phyloP scores from a whole-genome alignment of 441 rosid species.

The Euphorbia corollata region DNA sequence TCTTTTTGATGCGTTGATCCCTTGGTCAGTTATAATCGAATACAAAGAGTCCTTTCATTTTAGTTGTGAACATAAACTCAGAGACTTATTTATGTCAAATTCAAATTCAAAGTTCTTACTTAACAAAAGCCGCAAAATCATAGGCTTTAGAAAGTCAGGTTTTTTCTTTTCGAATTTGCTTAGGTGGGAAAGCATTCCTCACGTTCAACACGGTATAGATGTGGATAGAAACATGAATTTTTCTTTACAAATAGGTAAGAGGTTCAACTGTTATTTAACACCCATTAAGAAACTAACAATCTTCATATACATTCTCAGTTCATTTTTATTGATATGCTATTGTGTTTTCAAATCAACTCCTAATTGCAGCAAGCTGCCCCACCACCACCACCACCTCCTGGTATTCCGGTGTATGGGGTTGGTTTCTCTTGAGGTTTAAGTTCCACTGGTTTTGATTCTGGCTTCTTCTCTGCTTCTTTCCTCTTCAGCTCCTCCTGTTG shows the following conservation, averaged over 20 bases:
- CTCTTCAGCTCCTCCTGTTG: conserved; percentile 29
- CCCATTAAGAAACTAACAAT: not conserved
- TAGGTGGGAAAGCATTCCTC: not conserved
- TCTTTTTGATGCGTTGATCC: not conserved
- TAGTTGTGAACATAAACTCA: not conserved
- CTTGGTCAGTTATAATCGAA: not conserved
- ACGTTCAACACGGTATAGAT: not conserved
- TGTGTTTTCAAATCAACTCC: not conserved
- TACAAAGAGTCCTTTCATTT: not conserved
- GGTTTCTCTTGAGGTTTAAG: not conserved
- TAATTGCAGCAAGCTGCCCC: not conserved
- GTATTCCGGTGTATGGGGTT: not conserved
- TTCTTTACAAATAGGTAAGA: not conserved
- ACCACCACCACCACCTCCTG: not conserved
- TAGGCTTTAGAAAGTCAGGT: not conserved
- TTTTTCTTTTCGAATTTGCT: not conserved
- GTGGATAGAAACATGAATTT: not conserved
- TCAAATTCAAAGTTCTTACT: not conserved
- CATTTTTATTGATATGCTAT: not conserved
- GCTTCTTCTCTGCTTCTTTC: not conserved
- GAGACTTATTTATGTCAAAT: not conserved
- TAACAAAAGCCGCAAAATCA: too few species aligned
- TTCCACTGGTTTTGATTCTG: not conserved
- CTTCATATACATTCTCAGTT: not conserved
- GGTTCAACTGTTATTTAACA: not conserved